Evolutionary conservation across 2,329 filamentous ascomycete species (phyloP), one percentile per base, ranked within the genome.

Genomic region (Clonostachys byssicola): DNA sequence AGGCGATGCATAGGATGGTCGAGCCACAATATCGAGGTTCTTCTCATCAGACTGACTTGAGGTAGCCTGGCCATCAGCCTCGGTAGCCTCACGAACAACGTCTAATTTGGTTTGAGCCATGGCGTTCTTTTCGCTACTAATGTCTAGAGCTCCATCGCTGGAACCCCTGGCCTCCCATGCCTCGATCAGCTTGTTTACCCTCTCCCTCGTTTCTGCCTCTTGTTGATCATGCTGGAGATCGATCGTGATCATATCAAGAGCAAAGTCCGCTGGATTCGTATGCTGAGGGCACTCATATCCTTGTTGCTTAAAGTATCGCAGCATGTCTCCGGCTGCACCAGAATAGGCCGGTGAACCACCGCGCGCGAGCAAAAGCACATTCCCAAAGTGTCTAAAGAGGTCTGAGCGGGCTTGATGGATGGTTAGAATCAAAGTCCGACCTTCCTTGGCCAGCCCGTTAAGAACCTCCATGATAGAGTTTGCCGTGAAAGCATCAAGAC

Each of bases 381-480:
- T 88, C 1, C 85, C 85, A 57, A 91, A 91, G 50, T 83, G 78
- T 17, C 71, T 70, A 57, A 90, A 91, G 0, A 90, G 64, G 51
- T 90, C 85, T 0, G 85, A 89, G 4, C 87, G 80, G 2, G 86
- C 83, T 60, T 91, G 88, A 49, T 91, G 88, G 35, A 91, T 89
- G 0, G 86, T 90, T n/a, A 89, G 71, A 40, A 91, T 80, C 2
- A 91, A 63, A 0, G 87, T 91, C 6, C 86, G 78, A 2, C 87
- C 87, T 65, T 91, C 87, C 18, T 81, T 78, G 1, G 87, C 86
- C 3, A 92, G 71, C 3, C 83, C 83, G 20, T 80, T 75, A 1
- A 91, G 73, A 4, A 91, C 85, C 50, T 89, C 85, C 64, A 89
- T 81, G 51, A 91, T 89, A 2, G 86, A 90, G 46, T 77, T 81